These are phyloP conservation scores for Gastrolobium bilobum DNA, from an alignment of 306 rosid species.

Conservation along the genomic window DNA sequence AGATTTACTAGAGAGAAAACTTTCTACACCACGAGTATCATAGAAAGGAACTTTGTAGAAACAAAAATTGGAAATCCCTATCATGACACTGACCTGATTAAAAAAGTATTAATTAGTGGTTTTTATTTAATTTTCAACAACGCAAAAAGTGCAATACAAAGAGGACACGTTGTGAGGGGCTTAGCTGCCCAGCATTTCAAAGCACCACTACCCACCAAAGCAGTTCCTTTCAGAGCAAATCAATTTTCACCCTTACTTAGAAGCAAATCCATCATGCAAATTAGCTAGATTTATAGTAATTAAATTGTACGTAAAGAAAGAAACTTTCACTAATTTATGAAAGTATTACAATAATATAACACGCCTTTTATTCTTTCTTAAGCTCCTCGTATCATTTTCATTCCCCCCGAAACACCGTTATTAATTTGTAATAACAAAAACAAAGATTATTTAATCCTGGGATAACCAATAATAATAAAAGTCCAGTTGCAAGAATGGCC, in stretches of 20 bases:
- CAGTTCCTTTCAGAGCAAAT: not conserved
- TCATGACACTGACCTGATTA: constrained; percentile 30
- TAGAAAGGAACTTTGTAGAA: constrained; percentile 33
- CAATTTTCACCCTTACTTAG: constrained; percentile 1
- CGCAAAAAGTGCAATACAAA: constrained; percentile 1
- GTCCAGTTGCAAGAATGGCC: not conserved
- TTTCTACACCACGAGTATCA: not conserved
- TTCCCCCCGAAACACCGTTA: not conserved
- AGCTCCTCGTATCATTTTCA: not conserved
- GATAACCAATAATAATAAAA: not conserved
- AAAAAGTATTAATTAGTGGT: constrained; percentile 13
- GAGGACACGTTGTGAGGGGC: not conserved
- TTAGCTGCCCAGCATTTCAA: constrained; percentile 15
- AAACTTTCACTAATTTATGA: not conserved
- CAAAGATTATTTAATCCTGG: not conserved
- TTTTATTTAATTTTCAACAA: constrained; percentile 1
- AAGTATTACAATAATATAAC: too few relatives aligned
- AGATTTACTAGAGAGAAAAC: not conserved
- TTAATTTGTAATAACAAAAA: constrained; percentile 10
- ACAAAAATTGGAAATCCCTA: not conserved
- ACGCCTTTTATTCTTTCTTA: not conserved
- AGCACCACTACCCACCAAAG: constrained; percentile 27
- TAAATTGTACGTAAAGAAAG: not conserved
- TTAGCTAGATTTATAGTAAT: not conserved
- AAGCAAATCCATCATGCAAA: constrained; percentile 1